phyloP scores from a whole-genome alignment of 306 rosid species.

The Senna siamea region DNA sequence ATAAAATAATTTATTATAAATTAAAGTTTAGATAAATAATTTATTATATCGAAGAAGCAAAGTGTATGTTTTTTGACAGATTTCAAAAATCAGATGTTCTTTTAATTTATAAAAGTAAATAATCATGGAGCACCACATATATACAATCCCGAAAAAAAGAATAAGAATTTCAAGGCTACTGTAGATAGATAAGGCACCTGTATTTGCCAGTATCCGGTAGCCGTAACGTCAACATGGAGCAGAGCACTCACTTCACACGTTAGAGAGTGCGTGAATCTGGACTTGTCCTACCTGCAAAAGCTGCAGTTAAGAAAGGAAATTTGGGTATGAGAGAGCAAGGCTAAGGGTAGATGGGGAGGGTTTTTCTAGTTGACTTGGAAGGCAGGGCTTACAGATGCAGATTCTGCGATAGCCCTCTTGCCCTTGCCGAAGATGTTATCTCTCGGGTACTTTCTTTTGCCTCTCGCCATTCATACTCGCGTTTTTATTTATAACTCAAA shows the following conservation, averaged over 20 bases:
- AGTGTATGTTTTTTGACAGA: too few relatives aligned
- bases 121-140: too few relatives aligned
- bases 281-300: neutral
- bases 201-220: conserved; percentile 29
- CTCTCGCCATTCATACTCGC: neutral
- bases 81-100: too few relatives aligned
- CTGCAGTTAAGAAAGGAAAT: neutral
- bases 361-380: conserved; percentile 72
- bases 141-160: too few relatives aligned
- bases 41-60: too few relatives aligned
- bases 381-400: conserved; percentile 74
- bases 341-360: conserved; percentile 63
- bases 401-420: conserved; percentile 62
- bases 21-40: too few relatives aligned
- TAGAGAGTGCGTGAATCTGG: neutral
- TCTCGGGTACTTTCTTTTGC: conserved; percentile 59
- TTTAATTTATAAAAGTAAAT: too few relatives aligned
- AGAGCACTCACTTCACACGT: neutral
- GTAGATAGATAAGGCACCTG: too few relatives aligned
- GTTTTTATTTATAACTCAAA: neutral
- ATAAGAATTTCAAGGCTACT: too few relatives aligned
- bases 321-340: conserved; percentile 16
- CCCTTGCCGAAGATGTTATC: conserved; percentile 65
- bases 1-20: too few relatives aligned
- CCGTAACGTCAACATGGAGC: neutral